Evolutionary conservation across 768 basidiomycete species (phyloP), one percentile per base, ranked within the genome.

Genomic region (Russula dissimulans): DNA sequence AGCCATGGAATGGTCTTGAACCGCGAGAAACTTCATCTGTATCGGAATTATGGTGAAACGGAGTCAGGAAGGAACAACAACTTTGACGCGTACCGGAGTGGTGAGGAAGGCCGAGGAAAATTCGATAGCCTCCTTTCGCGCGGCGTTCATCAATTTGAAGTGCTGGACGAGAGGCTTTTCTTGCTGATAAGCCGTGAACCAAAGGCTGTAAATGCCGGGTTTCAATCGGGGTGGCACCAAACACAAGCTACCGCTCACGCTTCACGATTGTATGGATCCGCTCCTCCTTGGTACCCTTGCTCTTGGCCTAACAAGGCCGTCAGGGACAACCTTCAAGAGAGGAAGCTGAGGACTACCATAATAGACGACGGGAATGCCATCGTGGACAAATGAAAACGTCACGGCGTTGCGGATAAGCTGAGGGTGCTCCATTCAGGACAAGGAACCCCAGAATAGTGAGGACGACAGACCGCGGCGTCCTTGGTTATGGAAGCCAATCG

Each of bases 181-280:
- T 18, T 77, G 75, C 32, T 71, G 70, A 67, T 83, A 87, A 31
- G 74, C 78, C 4, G 82, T 78, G 7, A 78, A 73, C 86, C 86
- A 87, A 31, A 86, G 75, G 8, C 83, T 84, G 49, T 3, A 53
- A n/a, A 38, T n/a, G 44, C 10, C 5, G 15, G 34, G 12, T 11
- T n/a, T 54, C 0, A 56, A 41, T 9, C 22, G 5, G 5, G 32
- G 17, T n/a, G 36, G n/a, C 38, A n/a, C 15, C 5, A n/a, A 12
- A 42, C 11, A 17, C 18, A 39, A 7, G 18, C 10, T 5, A 69
- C 72, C 11, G 3, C 60, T 52, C 58, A 78, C 78, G 81, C 76
- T 67, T 82, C 80, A 60, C 80, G 80, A 67, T 82, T 81, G 18
- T 66, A 69, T 0, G 81, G 80, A 49, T 74, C 72, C 29, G 69